Evolutionary conservation across 1,139 yeast species (phyloP), one percentile per base, ranked within the genome.

Genomic region (Blastobotrys proliferans): DNA sequence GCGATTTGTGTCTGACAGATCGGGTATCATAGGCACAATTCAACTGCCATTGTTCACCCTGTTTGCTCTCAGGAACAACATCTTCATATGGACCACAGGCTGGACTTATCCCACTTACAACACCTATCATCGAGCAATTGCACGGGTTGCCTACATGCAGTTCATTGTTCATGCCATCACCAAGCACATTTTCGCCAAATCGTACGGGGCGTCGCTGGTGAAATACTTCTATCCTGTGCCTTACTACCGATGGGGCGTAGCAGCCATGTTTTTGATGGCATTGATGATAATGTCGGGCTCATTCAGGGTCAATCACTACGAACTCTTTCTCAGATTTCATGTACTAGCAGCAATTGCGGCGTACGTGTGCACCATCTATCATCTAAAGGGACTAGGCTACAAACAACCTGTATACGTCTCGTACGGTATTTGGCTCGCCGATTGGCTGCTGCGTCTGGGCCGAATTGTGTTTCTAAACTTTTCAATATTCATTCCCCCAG

Each of bases 21-120:
- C 81, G 0, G 83, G 87, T 22, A 75, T 81, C 22, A 61, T 81
- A 20, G 76, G 78, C 2, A 74, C 79, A n/a, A 68, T 73, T 22
- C 68, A 77, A 49, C 61, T 77, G 59, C 85, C 84, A 0, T 54
- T 80, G 28, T 55, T 80, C 22, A 67, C 79, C 18, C 59, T 76
- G 28, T 72, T 80, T 64, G 83, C 83, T 0, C 77, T 83, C 25
- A 62, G 87, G 54, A 79, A 73, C 57, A 81, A 81, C 53, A 55
- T 80, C 30, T 59, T 79, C 11, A 75, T 77, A 41, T 68, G 73
- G 69, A 33, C 77, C 2, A 77, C 86, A 0, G 77, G 83, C 11
- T 73, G 83, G 77, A 75, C 80, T 32, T 81, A 74, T 56, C 64
- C 84, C 3, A 72, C 81, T 0, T 80, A 76, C 53, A 74, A 77